Conservation (phyloP, 331 rosid species). For the Pyracantha coccinea region DNA sequence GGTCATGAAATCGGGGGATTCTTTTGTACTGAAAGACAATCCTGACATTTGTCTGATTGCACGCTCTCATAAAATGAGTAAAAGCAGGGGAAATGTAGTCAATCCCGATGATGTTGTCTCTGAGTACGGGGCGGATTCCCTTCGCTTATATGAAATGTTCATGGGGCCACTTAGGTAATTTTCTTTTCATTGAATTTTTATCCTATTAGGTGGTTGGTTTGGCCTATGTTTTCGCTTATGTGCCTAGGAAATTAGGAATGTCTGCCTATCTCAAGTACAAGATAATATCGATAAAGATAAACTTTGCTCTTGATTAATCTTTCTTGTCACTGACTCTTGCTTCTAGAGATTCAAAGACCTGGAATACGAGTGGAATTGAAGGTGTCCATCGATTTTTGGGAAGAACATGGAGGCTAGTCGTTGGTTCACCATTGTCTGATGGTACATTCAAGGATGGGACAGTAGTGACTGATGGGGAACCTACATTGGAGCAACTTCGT, state of each 20-base stretch:
- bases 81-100: constrained; percentile 92
- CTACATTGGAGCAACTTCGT: constrained; percentile 74
- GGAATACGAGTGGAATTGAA: constrained; percentile 97
- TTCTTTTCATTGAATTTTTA: constrained; percentile 8
- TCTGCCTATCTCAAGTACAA: no score
- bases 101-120: constrained; percentile 89
- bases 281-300: no score
- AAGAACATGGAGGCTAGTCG: constrained; percentile 89
- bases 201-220: background rate
- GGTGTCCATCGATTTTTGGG: constrained; percentile 93
- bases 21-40: constrained; percentile 79
- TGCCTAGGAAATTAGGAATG: no score
- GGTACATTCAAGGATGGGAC: constrained; percentile 77
- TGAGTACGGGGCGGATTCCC: constrained; percentile 87
- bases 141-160: constrained; percentile 97
- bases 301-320: no score
- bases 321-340: no score
- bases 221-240: background rate
- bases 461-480: constrained; percentile 67
- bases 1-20: constrained; percentile 81
- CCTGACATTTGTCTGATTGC: constrained; percentile 63
- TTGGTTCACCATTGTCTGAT: constrained; percentile 70
- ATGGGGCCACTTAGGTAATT: constrained; percentile 92
- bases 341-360: constrained; percentile 72
- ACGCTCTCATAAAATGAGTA: constrained; percentile 94